These are phyloP conservation scores for Coemansia sp. DNA, from an alignment of 192 early-diverging fungal genomes.

Conservation along the genomic window DNA sequence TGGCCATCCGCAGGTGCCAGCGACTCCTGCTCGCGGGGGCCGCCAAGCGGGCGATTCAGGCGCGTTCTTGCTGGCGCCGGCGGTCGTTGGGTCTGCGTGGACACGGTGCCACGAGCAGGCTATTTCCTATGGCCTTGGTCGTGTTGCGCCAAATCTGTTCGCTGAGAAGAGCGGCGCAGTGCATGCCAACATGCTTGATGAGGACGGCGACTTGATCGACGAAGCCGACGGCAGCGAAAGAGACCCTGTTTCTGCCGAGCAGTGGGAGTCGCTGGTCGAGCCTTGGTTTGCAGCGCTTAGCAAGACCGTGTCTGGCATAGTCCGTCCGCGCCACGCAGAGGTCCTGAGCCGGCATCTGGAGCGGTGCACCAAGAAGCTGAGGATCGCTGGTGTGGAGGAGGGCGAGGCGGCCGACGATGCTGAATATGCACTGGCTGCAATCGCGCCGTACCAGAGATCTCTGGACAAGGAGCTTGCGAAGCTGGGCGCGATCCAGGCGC, in stretches of 20 bases:
- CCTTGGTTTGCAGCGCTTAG: slow-evolving; percentile 48
- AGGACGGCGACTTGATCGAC: slow-evolving; percentile 1
- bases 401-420: neutral
- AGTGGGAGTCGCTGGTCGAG: slow-evolving; percentile 25
- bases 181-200: neutral
- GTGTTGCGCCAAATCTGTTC: slow-evolving; percentile 1
- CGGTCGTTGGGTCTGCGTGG: slow-evolving; percentile 38
- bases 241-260: slow-evolving; percentile 10
- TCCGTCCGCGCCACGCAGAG: slow-evolving; percentile 49
- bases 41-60: neutral
- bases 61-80: slow-evolving; percentile 24
- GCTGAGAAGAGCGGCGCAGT: neutral
- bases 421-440: slow-evolving; percentile 14
- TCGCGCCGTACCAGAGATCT: slow-evolving; percentile 36
- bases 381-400: neutral
- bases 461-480: slow-evolving; percentile 45
- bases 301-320: slow-evolving; percentile 39
- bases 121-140: slow-evolving; percentile 21
- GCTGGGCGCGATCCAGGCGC: slow-evolving; percentile 36
- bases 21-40: slow-evolving; percentile 6
- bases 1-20: neutral
- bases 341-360: slow-evolving; percentile 15
- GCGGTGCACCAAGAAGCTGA: neutral
- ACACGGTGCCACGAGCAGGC: slow-evolving; percentile 19
- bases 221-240: neutral